Percentiles rank a stretch among this genome's conserved stretches.
Conservation (phyloP, 768 basidiomycete genomes). For the Sarcodon aspratus region DNA sequence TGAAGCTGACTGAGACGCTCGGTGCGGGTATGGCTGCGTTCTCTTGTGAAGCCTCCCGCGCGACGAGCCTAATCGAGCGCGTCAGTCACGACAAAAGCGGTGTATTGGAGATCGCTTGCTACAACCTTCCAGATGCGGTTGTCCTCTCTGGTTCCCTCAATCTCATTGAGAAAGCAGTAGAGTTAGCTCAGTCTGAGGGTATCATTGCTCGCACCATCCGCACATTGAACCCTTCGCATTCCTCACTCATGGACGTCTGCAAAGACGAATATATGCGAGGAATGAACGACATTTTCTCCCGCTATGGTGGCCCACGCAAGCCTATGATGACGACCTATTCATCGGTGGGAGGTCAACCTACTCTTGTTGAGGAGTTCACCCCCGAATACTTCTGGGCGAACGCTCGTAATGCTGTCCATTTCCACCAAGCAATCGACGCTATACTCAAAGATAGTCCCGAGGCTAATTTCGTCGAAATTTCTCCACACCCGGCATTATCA, state of each 20-base stretch:
- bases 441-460: slow-evolving; percentile 11
- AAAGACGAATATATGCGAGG: slow-evolving; percentile 13
- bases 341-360: slow-evolving; percentile 17
- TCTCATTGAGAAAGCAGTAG: slow-evolving; percentile 18
- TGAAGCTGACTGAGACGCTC: slow-evolving; percentile 19
- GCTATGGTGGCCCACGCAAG: slow-evolving; percentile 15
- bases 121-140: slow-evolving; percentile 26
- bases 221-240: slow-evolving; percentile 27
- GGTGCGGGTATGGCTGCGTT: slow-evolving; percentile 35
- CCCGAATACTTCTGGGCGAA: slow-evolving; percentile 31
- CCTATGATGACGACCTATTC: slow-evolving; percentile 25
- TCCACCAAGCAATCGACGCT: slow-evolving; percentile 18
- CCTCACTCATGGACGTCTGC: slow-evolving; percentile 25
- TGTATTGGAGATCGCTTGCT: slow-evolving; percentile 27
- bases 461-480: slow-evolving; percentile 24
- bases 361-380: slow-evolving; percentile 14
- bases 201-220: slow-evolving; percentile 24
- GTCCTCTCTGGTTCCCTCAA: slow-evolving; percentile 23
- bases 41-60: slow-evolving; percentile 19
- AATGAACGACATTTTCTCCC: slow-evolving; percentile 21
- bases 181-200: slow-evolving; percentile 15
- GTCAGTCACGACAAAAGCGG: slow-evolving; percentile 6
- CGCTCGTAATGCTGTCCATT: slow-evolving; percentile 24
- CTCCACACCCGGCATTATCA: slow-evolving; percentile 27
- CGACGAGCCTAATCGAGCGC: slow-evolving; percentile 15